Conservation (phyloP, 1,139 yeast genomes). For the Pichia sp. region DNA sequence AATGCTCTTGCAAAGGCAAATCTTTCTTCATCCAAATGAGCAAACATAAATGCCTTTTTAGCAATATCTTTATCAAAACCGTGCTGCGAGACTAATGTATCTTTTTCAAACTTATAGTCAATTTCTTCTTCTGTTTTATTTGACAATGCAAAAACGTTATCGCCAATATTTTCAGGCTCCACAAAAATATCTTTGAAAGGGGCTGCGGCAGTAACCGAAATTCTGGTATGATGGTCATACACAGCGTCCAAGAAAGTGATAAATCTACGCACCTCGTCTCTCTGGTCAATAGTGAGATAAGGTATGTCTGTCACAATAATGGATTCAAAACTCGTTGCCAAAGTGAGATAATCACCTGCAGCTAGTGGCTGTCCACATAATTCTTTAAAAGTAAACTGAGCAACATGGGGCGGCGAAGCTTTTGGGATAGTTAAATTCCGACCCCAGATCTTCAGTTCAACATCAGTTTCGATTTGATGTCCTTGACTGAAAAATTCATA, state of each 20-base stretch:
- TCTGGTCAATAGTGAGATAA: conserved; percentile 60
- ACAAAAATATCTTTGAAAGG: conserved; percentile 80
- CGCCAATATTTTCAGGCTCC: conserved; percentile 62
- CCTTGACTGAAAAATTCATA: conserved; percentile 65
- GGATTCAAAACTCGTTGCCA: conserved; percentile 70
- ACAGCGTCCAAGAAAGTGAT: conserved; percentile 94
- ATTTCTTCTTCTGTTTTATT: conserved; percentile 25
- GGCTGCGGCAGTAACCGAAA: conserved; percentile 85
- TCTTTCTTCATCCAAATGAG: conserved; percentile 78
- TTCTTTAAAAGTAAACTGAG: conserved; percentile 80
- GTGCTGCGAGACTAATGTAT: conserved; percentile 57
- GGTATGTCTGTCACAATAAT: conserved; percentile 91
- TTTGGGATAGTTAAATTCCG: conserved; percentile 67
- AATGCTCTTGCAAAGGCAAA: conserved; percentile 96
- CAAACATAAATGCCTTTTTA: conserved; percentile 75
- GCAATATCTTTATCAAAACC: conserved; percentile 72
- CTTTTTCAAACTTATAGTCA: conserved; percentile 43
- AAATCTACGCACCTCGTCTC: conserved; percentile 83
- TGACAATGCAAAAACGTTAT: conserved; percentile 44
- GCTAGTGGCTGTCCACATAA: conserved; percentile 82
- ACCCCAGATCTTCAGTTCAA: conserved; percentile 75
- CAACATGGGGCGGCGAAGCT: conserved; percentile 72
- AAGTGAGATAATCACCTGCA: conserved; percentile 90
- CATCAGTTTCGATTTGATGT: conserved; percentile 32
- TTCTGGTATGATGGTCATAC: conserved; percentile 78